A percentile compares a stretch with the other conserved stretches of the same genome.
Conservation (phyloP, 345 rosid species). For the Eucalyptus tenuipes region DNA sequence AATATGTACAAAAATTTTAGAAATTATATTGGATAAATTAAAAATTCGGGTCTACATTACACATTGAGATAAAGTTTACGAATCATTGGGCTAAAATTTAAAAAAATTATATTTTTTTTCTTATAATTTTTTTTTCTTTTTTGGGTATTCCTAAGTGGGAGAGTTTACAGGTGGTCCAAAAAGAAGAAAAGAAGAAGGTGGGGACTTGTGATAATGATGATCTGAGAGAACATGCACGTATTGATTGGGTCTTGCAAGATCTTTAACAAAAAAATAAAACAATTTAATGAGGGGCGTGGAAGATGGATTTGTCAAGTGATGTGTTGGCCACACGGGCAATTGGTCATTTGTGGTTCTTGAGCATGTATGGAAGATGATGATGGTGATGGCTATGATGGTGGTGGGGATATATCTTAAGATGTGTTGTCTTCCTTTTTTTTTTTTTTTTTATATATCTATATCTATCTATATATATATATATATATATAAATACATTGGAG, state of each 20-base stretch:
- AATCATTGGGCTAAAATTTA: too few relatives aligned
- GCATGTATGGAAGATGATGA: not conserved
- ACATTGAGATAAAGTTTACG: not conserved
- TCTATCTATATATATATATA: too few relatives aligned
- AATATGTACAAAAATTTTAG: not conserved
- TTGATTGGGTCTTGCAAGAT: not conserved
- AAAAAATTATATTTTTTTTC: too few relatives aligned
- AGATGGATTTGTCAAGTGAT: not conserved
- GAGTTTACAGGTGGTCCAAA: not conserved
- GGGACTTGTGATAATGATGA: not conserved
- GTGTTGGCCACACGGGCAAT: not conserved
- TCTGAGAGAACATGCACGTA: not conserved
- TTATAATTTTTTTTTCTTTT: not conserved
- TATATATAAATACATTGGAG: too few relatives aligned
- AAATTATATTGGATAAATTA: fast-evolving
- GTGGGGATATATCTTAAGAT: not conserved
- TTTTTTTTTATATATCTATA: too few relatives aligned
- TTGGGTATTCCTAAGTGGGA: not conserved
- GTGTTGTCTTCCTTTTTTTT: too few relatives aligned
- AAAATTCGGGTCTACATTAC: fast-evolving
- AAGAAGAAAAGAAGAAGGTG: not conserved
- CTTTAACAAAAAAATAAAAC: not conserved
- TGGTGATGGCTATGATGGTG: too few relatives aligned
- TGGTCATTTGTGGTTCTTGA: not conserved
- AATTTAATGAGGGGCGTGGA: not conserved